phyloP scores from a whole-genome alignment of 208 protist species.

The Trypanosomatidae sp. region DNA sequence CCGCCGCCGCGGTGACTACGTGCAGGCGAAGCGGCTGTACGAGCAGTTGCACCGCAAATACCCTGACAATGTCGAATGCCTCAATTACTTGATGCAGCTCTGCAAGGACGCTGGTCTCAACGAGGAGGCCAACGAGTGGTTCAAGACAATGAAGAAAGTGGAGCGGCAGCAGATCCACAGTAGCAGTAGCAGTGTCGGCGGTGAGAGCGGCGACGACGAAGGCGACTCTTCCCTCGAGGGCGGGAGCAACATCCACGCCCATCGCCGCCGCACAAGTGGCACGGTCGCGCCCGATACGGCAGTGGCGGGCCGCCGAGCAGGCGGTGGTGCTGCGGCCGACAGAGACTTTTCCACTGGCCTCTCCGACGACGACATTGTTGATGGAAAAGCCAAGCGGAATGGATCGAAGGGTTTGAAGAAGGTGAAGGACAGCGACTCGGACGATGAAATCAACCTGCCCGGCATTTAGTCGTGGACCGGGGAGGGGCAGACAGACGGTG shows the following conservation, averaged over 20 bases:
- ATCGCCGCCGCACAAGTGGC: conserved; percentile 10
- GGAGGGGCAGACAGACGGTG: background rate
- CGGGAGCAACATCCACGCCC: conserved; percentile 6
- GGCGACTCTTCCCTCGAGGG: conserved; percentile 22
- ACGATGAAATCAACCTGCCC: conserved; percentile 81
- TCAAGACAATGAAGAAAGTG: conserved; percentile 79
- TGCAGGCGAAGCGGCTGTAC: conserved; percentile 93
- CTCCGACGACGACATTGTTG: conserved; percentile 39
- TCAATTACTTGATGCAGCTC: conserved; percentile 94
- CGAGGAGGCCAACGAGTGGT: conserved; percentile 93
- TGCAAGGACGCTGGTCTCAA: conserved; percentile 89
- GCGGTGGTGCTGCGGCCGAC: conserved; percentile 17
- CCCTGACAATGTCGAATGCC: conserved; percentile 95
- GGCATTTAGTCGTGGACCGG: conserved; percentile 37
- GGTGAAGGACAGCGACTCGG: conserved; percentile 42
- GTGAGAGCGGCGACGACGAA: conserved; percentile 21
- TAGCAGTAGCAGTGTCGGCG: conserved; percentile 28
- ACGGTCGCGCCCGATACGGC: conserved; percentile 20
- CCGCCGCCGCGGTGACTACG: conserved; percentile 89
- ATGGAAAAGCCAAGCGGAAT: conserved; percentile 19
- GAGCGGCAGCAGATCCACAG: conserved; percentile 66
- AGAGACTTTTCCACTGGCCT: conserved; percentile 38
- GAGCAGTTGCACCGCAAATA: conserved; percentile 91
- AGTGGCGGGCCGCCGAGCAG: conserved; percentile 25
- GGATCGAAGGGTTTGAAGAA: conserved; percentile 26